Percentiles rank a stretch among this genome's conserved stretches.
Conservation (phyloP, 2,329 filamentous ascomycete genomes). For the Arthrobotrys entomopaga region DNA sequence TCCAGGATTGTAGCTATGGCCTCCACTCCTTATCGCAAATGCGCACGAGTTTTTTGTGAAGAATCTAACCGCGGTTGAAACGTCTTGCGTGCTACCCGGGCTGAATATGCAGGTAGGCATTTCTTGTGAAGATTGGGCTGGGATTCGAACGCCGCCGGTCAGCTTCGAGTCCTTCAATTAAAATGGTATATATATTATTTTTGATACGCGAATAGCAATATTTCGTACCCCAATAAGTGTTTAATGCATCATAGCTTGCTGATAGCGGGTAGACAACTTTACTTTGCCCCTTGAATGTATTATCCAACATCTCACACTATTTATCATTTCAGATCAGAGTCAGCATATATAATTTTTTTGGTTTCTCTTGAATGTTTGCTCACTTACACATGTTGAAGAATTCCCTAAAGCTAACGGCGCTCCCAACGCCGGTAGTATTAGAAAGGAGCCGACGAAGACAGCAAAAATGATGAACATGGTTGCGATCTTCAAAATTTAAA, state of each 20-base stretch:
- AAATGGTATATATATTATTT: background rate
- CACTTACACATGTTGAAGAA: constrained; percentile 28
- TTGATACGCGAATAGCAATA: background rate
- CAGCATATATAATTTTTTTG: background rate
- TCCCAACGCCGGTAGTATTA: constrained; percentile 6
- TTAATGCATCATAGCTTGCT: constrained; percentile 18
- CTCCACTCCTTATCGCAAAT: constrained; percentile 70
- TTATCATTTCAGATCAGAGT: background rate
- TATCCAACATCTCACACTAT: constrained; percentile 20
- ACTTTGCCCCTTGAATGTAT: constrained; percentile 6
- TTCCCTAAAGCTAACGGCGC: background rate
- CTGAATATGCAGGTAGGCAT: constrained; percentile 30
- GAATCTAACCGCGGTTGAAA: constrained; percentile 30
- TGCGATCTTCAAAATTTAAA: too few species aligned
- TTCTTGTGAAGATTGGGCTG: constrained; percentile 16
- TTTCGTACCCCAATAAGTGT: constrained; percentile 25
- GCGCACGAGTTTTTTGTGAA: constrained; percentile 37
- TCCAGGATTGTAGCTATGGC: constrained; percentile 66
- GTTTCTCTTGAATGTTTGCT: background rate
- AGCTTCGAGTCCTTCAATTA: background rate
- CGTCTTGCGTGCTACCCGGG: constrained; percentile 4
- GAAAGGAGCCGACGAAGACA: constrained; percentile 1
- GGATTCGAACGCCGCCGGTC: background rate
- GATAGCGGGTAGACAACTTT: constrained; percentile 18
- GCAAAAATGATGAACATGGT: background rate